Evolutionary conservation across 129 eudicot species (phyloP), one percentile per base, ranked within the genome.

Genomic region (Lonicera japonica): DNA sequence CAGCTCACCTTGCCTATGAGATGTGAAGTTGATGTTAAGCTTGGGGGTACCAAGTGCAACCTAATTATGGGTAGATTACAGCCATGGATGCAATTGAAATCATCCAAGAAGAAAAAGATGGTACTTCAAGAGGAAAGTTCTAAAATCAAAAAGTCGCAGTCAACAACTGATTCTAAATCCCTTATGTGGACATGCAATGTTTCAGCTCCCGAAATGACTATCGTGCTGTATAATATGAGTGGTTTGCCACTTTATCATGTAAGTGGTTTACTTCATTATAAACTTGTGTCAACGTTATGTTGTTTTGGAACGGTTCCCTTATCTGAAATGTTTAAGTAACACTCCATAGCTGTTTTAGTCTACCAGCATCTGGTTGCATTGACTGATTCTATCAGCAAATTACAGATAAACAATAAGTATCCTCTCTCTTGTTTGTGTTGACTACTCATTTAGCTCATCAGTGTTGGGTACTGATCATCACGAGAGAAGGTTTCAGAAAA

Each of bases 191-290:
- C 99, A 23, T 92, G 96, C 81, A 92, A 96, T 39, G 74, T 88
- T 74, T 92, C 99, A 39, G 96, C 99, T 25, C 99, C 99, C 51
- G 99, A 92, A 78, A 92, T 92, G 99, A 88, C 89, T 60, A 63
- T 92, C 38, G 82, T 88, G 57, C 91, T 92, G 45, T 88, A 73
- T 58, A 63, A 68, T 77, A 34, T 83, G 71, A 80, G 65, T 70
- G 92, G 91, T 24, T 66, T 55, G 58, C 91, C 95, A 24, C 71
- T 88, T 21, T 92, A 78, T 71, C 99, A 92, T 76, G 99, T 88
- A 85, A 82, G 90, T 76, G 36, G 46, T 61, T 57, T 66, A 21
- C 25, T 25, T 15, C 23, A 38, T 8, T n/a, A 29, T 23, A 3
- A 48, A 18, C 36, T 39, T 54, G 0, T 36, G 16, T 61, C 46